Conservation (phyloP, 192 early-diverging fungal species). For the Umbelopsis vinacea region DNA sequence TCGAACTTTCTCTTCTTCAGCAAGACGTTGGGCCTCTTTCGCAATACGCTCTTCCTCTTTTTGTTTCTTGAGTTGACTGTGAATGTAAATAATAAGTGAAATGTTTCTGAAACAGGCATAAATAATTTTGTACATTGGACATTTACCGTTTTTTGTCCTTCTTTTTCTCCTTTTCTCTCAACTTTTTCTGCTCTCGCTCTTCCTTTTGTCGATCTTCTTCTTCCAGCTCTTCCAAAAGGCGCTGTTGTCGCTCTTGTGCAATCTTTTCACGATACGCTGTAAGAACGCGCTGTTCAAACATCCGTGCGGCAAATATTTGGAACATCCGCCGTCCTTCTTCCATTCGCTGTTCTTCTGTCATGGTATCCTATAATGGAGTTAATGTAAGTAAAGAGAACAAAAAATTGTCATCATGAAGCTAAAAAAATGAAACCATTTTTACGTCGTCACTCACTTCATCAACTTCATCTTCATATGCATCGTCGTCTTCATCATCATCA, state of each 20-base stretch:
- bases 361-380: slow-evolving; percentile 57
- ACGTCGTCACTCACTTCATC: slow-evolving; percentile 48
- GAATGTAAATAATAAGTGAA: slow-evolving; percentile 3
- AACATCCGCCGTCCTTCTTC: slow-evolving; percentile 94
- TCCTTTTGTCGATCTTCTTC: slow-evolving; percentile 76
- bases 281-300: slow-evolving; percentile 97
- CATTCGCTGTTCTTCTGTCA: slow-evolving; percentile 87
- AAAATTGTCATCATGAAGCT: not conserved
- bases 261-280: slow-evolving; percentile 94
- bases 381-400: not conserved
- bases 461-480: slow-evolving; percentile 66
- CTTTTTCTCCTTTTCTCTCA: slow-evolving; percentile 73
- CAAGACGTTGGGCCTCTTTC: slow-evolving; percentile 54
- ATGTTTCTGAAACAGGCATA: not conserved
- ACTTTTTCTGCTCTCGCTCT: slow-evolving; percentile 57
- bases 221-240: slow-evolving; percentile 87
- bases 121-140: not conserved
- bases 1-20: slow-evolving; percentile 59
- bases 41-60: slow-evolving; percentile 60
- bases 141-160: slow-evolving; percentile 75
- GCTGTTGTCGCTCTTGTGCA: slow-evolving; percentile 84
- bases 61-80: slow-evolving; percentile 71
- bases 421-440: not conserved
- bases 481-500: slow-evolving; percentile 55
- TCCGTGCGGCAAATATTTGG: slow-evolving; percentile 93